These are phyloP conservation scores for Hemisphaericaspora subhashii DNA, from an alignment of 1,139 yeast genomes.

Conservation along the genomic window DNA sequence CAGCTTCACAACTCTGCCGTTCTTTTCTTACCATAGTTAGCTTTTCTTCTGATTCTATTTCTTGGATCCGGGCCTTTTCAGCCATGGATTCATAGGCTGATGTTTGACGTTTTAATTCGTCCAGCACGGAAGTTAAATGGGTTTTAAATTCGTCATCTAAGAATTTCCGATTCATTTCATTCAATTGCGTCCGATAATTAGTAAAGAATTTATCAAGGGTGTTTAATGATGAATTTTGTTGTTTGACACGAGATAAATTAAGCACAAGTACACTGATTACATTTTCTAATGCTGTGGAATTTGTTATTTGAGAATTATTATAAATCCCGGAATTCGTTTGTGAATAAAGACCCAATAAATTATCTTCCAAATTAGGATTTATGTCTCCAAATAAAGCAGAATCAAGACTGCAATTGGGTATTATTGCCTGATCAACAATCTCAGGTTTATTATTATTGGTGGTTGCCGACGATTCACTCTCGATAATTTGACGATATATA, in stretches of 20 bases:
- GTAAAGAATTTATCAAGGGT: constrained; percentile 32
- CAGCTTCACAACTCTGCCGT: constrained; percentile 18
- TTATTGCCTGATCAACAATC: constrained; percentile 8
- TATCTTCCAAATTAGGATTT: constrained; percentile 60
- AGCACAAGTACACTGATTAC: constrained; percentile 31
- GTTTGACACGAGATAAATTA: constrained; percentile 34
- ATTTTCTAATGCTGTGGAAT: constrained; percentile 51
- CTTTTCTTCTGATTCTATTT: constrained; percentile 20
- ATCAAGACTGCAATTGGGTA: constrained; percentile 45
- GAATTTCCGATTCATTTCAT: constrained; percentile 29
- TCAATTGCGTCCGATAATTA: constrained; percentile 28
- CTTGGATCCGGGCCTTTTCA: constrained; percentile 20
- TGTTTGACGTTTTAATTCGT: constrained; percentile 23
- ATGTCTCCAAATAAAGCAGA: constrained; percentile 81
- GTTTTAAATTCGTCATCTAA: constrained; percentile 25
- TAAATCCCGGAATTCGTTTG: constrained; percentile 61
- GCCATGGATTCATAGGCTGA: constrained; percentile 18
- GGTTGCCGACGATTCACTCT: constrained; percentile 2
- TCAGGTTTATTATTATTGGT: constrained; percentile 5
- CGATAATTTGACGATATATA: constrained; percentile 21
- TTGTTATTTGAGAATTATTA: constrained; percentile 59
- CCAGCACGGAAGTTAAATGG: constrained; percentile 21
- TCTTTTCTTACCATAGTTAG: constrained; percentile 22
- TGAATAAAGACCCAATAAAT: constrained; percentile 55
- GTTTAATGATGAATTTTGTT: constrained; percentile 34